Evolutionary conservation across 2,329 filamentous ascomycete species (phyloP).

Genomic region (Zasmidium cellare): DNA sequence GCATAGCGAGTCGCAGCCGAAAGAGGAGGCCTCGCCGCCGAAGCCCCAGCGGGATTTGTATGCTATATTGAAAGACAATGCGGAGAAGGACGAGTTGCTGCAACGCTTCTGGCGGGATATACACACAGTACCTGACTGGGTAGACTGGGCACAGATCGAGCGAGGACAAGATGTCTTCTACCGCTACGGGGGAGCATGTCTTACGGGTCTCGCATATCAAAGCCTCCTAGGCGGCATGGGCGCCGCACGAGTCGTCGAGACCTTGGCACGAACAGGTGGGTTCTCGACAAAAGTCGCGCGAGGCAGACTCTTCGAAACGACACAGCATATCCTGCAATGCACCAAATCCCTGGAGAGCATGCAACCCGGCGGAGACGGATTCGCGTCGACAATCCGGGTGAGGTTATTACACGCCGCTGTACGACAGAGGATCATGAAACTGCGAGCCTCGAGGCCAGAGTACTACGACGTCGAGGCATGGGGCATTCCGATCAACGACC

Average conservation of each 20-base stretch:
- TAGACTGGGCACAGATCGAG: slow-evolving; percentile 73
- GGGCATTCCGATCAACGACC: slow-evolving; percentile 72
- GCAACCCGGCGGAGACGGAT: slow-evolving; percentile 67
- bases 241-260: slow-evolving; percentile 71
- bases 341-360: slow-evolving; percentile 65
- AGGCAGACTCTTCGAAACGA: slow-evolving; percentile 69
- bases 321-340: slow-evolving; percentile 73
- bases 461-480: slow-evolving; percentile 63
- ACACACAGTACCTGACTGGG: slow-evolving; percentile 72
- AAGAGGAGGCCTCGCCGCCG: slow-evolving; percentile 32
- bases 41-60: slow-evolving; percentile 60
- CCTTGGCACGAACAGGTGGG: slow-evolving; percentile 70
- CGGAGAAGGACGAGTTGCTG: slow-evolving; percentile 56
- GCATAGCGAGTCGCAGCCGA: slow-evolving; percentile 19
- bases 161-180: slow-evolving; percentile 77
- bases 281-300: slow-evolving; percentile 69
- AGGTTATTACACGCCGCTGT: slow-evolving; percentile 69
- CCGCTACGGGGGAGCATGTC: slow-evolving; percentile 67
- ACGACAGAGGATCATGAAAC: slow-evolving; percentile 62
- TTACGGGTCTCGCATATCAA: slow-evolving; percentile 66
- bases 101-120: slow-evolving; percentile 64
- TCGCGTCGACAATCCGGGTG: slow-evolving; percentile 65
- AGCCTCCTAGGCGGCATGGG: slow-evolving; percentile 71
- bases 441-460: slow-evolving; percentile 55
- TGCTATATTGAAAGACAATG: slow-evolving; percentile 60